A percentile compares a stretch with the other conserved stretches of the same genome.
These are phyloP conservation scores for Quercus gilva DNA, from an alignment of 306 rosid species.

Conservation along the genomic window DNA sequence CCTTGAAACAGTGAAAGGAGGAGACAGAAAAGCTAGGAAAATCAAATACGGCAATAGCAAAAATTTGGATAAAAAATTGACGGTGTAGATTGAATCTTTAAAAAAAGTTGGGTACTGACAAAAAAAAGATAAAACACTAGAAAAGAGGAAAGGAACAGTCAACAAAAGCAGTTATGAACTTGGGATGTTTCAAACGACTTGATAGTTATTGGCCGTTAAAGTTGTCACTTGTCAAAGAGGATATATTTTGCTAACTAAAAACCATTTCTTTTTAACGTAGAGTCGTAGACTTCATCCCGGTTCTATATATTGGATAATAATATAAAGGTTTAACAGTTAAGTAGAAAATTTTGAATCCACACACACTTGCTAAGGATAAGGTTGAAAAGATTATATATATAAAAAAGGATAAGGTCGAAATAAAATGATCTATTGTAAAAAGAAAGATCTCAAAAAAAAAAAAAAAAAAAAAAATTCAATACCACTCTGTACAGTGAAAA, in stretches of 20 bases:
- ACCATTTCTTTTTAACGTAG: no score
- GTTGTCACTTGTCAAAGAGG: neutral
- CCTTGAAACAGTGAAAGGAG: slow-evolving; percentile 31
- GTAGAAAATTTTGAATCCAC: no score
- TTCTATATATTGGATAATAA: no score
- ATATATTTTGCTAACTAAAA: neutral
- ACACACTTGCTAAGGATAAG: no score
- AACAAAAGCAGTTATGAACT: slow-evolving; percentile 20
- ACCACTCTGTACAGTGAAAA: rapidly evolving
- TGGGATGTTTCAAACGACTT: slow-evolving; percentile 30
- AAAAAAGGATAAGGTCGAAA: no score
- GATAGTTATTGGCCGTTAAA: slow-evolving; percentile 64
- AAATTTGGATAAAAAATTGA: slow-evolving; percentile 5
- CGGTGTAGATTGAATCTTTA: slow-evolving; percentile 30
- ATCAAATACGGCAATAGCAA: slow-evolving; percentile 20
- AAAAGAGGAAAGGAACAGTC: slow-evolving; percentile 15
- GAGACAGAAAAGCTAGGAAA: slow-evolving; percentile 34
- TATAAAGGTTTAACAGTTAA: no score
- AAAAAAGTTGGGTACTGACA: neutral
- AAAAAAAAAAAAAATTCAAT: no score
- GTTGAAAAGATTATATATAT: no score
- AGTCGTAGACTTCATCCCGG: no score
- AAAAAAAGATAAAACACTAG: neutral
- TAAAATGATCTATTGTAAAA: no score
- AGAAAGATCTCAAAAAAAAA: no score